Base-by-base conservation (phyloP, 2,329 filamentous ascomycete species). In the Penicillium sp. region DNA sequence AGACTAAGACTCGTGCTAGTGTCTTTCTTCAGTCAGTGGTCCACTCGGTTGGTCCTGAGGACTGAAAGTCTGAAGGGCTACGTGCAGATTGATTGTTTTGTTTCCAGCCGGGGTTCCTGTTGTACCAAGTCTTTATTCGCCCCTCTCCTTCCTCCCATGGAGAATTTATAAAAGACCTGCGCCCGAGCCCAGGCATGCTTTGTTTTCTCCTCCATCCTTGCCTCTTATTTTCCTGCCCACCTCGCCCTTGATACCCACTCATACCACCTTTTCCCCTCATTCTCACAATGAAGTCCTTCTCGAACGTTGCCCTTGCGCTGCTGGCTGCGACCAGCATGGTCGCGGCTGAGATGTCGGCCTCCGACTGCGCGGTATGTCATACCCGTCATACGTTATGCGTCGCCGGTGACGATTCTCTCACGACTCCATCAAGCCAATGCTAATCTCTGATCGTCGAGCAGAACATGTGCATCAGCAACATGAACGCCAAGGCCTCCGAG, bases 391-490 rank as follows among this genome's bases (percentile, higher is more conserved):
- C 11, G 17, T 20, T 12, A n/a, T 10, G n/a, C 12, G 20, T 39
- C 34, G n/a, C 6, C 4, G 10, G 17, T 22, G 20, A 38, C 28
- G 7, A 4, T 28, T 17, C 28, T 14, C 2, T 10, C 28, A 10
- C 3, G 8, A 41, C 15, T 20, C 11, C 11, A n/a, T 22, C 25
- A 12, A 41, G 14, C 0, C 2, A 17, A n/a, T 39, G 17, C 41
- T 62, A 17, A 55, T 5, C 17, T 12, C 7, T 35, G 54, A 66
- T 72, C 55, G 70, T 57, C 14, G 49, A 47, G 51, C 62, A 81
- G 79, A 67, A 76, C 71, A 77, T 70, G 67, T 82, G 80, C 64
- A 69, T 81, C 67, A 70, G 63, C 67, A 79, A 76, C 71, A 81
- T 82, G 78, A 70, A 76, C 60, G 69, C 61, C 55, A 71, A 75